Evolutionary conservation across 2,329 filamentous ascomycete species (phyloP).

Genomic region (Talaromyces sp.): DNA sequence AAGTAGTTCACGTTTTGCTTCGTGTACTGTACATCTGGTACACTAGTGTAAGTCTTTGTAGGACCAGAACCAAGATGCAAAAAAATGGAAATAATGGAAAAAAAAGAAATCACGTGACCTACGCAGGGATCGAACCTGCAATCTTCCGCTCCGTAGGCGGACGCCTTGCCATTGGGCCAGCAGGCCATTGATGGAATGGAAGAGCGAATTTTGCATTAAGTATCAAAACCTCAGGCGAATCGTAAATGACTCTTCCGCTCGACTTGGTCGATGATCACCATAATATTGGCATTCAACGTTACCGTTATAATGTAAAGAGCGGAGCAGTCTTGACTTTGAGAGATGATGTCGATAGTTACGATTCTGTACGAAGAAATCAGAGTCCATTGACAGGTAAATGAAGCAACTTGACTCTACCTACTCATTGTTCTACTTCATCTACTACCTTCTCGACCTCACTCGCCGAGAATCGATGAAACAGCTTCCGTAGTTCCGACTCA

Average conservation of each 20-base stretch:
- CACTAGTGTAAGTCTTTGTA: too few relatives aligned
- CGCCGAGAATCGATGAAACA: constrained; percentile 62
- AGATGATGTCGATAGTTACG: not conserved
- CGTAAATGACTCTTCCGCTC: not conserved
- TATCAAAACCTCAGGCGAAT: not conserved
- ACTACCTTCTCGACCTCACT: constrained; percentile 55
- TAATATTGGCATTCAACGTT: not conserved
- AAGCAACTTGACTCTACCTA: not conserved
- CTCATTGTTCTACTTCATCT: constrained; percentile 44
- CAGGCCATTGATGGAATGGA: not conserved
- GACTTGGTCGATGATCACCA: not conserved
- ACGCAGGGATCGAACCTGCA: constrained; percentile 12
- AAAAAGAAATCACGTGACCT: constrained; percentile 3
- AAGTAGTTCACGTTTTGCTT: not conserved
- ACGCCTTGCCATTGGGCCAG: constrained; percentile 20
- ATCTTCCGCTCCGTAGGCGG: constrained; percentile 18
- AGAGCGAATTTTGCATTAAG: rapidly evolving
- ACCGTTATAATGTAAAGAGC: not conserved
- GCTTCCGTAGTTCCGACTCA: constrained; percentile 58
- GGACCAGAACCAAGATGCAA: not conserved
- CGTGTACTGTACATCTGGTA: not conserved
- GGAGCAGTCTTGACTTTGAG: not conserved
- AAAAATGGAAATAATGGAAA: not conserved
- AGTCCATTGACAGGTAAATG: not conserved
- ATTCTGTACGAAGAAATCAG: not conserved